These are phyloP conservation scores for Juglanconis oblonga DNA, from an alignment of 2,329 filamentous ascomycete species.

Conservation along the genomic window DNA sequence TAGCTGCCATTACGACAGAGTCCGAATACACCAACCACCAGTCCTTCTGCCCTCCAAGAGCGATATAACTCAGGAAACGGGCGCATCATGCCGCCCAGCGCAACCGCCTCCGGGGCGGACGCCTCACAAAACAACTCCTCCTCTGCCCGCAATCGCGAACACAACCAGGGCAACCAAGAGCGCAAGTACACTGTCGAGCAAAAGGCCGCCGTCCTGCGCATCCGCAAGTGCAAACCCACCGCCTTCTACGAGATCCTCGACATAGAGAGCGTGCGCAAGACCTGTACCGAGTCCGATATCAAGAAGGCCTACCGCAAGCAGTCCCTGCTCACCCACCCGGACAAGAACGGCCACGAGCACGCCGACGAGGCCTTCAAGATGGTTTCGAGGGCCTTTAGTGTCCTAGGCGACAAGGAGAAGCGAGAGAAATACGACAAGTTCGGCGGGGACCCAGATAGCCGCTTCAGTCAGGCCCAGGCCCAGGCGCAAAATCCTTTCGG, in stretches of 20 bases:
- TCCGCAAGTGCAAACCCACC: constrained; percentile 78
- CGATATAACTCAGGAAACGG: neutral
- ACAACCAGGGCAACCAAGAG: constrained; percentile 73
- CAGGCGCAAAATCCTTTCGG: constrained; percentile 62
- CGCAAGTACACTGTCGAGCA: constrained; percentile 85
- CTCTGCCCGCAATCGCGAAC: constrained; percentile 54
- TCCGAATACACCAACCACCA: neutral
- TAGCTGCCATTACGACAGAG: neutral
- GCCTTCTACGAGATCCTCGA: constrained; percentile 95
- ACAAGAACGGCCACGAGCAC: constrained; percentile 95
- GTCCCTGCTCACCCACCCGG: constrained; percentile 90
- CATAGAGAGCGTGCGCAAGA: constrained; percentile 60
- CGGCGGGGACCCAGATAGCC: constrained; percentile 87
- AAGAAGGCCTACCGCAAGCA: constrained; percentile 98
- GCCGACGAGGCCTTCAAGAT: constrained; percentile 99
- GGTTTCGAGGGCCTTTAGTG: constrained; percentile 89
- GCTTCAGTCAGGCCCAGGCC: constrained; percentile 67
- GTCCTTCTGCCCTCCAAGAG: neutral
- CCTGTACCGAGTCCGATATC: constrained; percentile 77
- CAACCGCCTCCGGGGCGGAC: constrained; percentile 54
- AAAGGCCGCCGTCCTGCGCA: constrained; percentile 84
- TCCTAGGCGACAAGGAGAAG: constrained; percentile 92
- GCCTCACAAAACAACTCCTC: constrained; percentile 32
- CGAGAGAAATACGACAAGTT: constrained; percentile 82
- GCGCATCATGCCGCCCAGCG: constrained; percentile 40